Evolutionary conservation across 169 alveolate species (phyloP).

Genomic region (Plasmodium knowlesi): DNA sequence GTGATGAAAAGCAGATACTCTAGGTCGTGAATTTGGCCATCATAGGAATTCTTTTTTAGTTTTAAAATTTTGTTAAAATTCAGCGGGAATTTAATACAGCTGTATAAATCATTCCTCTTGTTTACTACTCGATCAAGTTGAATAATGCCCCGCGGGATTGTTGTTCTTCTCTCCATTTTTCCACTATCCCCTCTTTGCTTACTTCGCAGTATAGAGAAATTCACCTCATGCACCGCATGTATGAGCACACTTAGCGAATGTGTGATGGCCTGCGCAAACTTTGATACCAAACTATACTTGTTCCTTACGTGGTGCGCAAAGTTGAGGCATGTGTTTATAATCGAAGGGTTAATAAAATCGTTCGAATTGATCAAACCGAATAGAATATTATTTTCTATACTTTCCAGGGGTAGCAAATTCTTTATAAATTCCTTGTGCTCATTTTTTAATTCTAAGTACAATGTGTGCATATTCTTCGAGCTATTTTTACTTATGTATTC

Average conservation of each 20-base stretch:
- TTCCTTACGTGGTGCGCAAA: constrained; percentile 37
- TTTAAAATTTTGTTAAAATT: constrained; percentile 55
- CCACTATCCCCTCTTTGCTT: not conserved
- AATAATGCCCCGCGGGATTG: not conserved
- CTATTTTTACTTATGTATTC: constrained; percentile 33
- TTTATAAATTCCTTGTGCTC: constrained; percentile 39
- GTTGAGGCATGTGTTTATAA: constrained; percentile 35
- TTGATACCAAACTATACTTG: constrained; percentile 35
- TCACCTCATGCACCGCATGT: constrained; percentile 41
- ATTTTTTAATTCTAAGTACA: constrained; percentile 51
- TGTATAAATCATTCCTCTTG: not conserved
- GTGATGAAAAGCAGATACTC: constrained; percentile 34
- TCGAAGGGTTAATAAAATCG: constrained; percentile 27
- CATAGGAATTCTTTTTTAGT: constrained; percentile 1
- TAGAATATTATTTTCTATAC: constrained; percentile 3
- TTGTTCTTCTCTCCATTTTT: not conserved
- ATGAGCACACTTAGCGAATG: constrained; percentile 16
- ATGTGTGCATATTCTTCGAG: not conserved
- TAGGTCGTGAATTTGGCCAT: not conserved
- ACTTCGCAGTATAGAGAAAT: constrained; percentile 13
- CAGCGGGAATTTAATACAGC: constrained; percentile 38
- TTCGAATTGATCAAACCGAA: not conserved
- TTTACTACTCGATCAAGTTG: not conserved
- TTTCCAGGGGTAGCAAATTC: constrained; percentile 14
- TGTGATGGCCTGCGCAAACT: constrained; percentile 27